A percentile compares a stretch with the other conserved stretches of the same genome.
Conservation (phyloP, 495 filamentous ascomycete species). For the Tuber brumale region DNA sequence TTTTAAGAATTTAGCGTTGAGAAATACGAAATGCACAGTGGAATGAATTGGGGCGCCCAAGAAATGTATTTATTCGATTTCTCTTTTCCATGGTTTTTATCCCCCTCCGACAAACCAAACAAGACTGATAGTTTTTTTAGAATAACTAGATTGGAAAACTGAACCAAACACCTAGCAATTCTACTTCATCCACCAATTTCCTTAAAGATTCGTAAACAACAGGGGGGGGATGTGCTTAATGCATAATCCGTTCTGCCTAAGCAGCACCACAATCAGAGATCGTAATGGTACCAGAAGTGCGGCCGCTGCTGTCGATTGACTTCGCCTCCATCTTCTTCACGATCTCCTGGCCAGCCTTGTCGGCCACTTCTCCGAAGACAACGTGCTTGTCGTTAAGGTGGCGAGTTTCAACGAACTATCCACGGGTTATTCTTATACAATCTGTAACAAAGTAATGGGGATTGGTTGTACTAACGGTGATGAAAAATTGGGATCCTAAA, state of each 20-base stretch:
- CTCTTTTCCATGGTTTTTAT: background rate
- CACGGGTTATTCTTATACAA: background rate
- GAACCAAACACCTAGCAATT: background rate
- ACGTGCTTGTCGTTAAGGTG: conserved; percentile 77
- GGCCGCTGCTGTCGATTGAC: conserved; percentile 34
- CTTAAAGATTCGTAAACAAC: background rate
- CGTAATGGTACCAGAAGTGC: conserved; percentile 28
- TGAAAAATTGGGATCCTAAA: conserved; percentile 36
- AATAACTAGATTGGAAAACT: background rate
- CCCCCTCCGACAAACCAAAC: background rate
- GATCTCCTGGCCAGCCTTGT: conserved; percentile 55
- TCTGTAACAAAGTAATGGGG: conserved; percentile 74
- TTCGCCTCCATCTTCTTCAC: conserved; percentile 63
- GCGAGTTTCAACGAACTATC: conserved; percentile 54
- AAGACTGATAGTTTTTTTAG: background rate
- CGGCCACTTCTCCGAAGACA: conserved; percentile 72
- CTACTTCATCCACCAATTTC: background rate
- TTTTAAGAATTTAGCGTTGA: background rate
- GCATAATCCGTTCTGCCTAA: background rate
- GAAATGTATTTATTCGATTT: background rate
- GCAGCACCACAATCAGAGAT: conserved; percentile 19
- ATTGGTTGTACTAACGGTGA: conserved; percentile 48
- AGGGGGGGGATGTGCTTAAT: background rate
- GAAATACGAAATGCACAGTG: background rate
- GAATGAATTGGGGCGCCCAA: background rate